A percentile compares a stretch with the other conserved stretches of the same genome.
Evolutionary conservation across 108 stramenopile genomes (phyloP).

Genomic region (Chaetoceros muelleri): DNA sequence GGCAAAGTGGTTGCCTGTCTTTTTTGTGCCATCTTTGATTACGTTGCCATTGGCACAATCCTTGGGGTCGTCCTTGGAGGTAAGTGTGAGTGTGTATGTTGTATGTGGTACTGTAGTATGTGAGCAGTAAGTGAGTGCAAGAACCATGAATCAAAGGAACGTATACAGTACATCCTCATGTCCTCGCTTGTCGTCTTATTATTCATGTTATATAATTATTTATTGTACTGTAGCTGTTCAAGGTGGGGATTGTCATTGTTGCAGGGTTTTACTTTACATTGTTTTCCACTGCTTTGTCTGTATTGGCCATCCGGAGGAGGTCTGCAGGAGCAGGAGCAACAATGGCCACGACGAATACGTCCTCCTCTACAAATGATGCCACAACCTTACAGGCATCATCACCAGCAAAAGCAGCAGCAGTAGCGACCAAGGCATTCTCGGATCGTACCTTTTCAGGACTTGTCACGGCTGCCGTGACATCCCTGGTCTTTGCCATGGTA

Average conservation of each 20-base stretch:
- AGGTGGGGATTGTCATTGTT: conserved; percentile 39
- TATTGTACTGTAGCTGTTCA: conserved; percentile 27
- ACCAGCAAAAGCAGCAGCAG: conserved; percentile 1
- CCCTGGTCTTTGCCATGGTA: conserved; percentile 23
- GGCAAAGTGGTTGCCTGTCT: conserved; percentile 76
- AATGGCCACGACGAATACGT: background rate
- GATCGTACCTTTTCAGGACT: conserved; percentile 34
- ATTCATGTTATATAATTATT: background rate
- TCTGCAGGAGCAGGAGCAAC: no score
- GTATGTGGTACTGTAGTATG: background rate
- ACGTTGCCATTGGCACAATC: conserved; percentile 69
- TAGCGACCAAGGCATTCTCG: conserved; percentile 41
- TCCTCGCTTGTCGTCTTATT: background rate
- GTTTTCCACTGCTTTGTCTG: conserved; percentile 40
- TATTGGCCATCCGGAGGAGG: conserved; percentile 37
- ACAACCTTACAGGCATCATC: background rate
- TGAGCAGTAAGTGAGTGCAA: background rate
- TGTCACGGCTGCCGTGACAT: conserved; percentile 21
- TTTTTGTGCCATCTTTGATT: conserved; percentile 79
- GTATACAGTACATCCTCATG: background rate
- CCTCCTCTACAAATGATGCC: background rate
- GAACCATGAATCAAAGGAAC: background rate
- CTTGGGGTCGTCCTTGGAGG: conserved; percentile 51
- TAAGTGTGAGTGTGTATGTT: conserved; percentile 6
- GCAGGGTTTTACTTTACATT: conserved; percentile 60